These are phyloP conservation scores for Macrotyloma uniflorum DNA, from an alignment of 306 rosid species.

Conservation along the genomic window DNA sequence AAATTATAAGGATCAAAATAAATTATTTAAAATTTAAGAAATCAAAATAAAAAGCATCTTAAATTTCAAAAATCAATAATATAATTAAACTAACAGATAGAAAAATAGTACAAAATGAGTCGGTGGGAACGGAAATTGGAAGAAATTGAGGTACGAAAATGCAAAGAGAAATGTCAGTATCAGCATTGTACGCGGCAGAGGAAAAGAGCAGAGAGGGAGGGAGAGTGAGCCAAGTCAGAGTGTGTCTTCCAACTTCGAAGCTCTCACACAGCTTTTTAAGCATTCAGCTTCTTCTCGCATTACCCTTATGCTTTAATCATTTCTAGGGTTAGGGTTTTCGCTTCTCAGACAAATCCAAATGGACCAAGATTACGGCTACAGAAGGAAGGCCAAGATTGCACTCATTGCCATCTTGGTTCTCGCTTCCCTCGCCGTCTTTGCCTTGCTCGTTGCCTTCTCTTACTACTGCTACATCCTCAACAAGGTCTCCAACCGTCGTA, in stretches of 20 bases:
- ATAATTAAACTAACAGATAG: no score
- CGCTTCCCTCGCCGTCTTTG: constrained; percentile 75
- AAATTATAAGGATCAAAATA: no score
- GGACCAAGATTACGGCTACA: constrained; percentile 63
- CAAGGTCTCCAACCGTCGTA: constrained; percentile 70
- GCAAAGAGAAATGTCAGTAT: constrained; percentile 9
- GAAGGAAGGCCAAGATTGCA: constrained; percentile 63
- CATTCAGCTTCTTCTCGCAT: constrained; percentile 13
- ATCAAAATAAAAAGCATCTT: no score
- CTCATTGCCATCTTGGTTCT: constrained; percentile 58
- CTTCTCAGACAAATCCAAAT: constrained; percentile 35
- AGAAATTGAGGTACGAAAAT: constrained; percentile 3
- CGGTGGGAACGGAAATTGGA: neutral
- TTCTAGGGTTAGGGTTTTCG: constrained; percentile 8
- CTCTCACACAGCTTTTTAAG: constrained; percentile 5
- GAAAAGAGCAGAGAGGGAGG: constrained; percentile 22
- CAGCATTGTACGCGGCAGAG: constrained; percentile 55
- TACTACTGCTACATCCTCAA: constrained; percentile 86
- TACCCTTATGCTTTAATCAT: neutral
- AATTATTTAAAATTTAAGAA: no score
- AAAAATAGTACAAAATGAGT: neutral
- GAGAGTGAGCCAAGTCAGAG: constrained; percentile 29
- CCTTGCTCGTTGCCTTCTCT: constrained; percentile 72
- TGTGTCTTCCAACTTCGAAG: constrained; percentile 37
- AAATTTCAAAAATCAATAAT: no score